phyloP scores from a whole-genome alignment of 371 early-diverging fungal genomes.

The Sporodiniella umbellata region DNA sequence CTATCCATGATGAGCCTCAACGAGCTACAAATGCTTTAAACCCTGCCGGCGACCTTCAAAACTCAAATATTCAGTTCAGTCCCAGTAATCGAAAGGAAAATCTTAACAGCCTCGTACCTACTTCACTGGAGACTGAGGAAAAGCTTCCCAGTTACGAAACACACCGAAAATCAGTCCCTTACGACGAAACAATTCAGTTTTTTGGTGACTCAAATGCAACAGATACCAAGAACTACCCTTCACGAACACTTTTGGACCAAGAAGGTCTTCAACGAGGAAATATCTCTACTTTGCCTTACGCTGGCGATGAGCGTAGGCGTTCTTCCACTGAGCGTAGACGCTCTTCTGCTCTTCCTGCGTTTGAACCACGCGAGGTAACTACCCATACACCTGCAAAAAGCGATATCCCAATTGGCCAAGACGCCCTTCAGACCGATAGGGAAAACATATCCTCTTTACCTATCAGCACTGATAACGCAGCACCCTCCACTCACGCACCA shows the following conservation, averaged over 20 bases:
- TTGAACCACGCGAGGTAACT: background rate
- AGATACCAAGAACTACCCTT: background rate
- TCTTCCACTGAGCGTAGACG: background rate
- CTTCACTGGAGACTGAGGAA: background rate
- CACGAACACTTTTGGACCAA: conserved; percentile 16
- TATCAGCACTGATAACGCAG: background rate
- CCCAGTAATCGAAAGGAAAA: no score
- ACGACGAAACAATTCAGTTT: conserved; percentile 8
- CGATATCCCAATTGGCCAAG: conserved; percentile 3
- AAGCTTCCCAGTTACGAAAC: background rate
- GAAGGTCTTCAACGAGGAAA: conserved; percentile 13
- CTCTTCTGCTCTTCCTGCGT: background rate
- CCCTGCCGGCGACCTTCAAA: conserved; percentile 3
- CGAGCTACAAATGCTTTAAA: conserved; percentile 3
- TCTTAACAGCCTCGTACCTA: no score
- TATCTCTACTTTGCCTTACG: conserved; percentile 14
- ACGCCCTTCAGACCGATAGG: background rate
- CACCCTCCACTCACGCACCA: background rate
- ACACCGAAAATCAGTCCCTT: background rate
- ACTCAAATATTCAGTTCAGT: background rate
- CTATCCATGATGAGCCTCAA: conserved; percentile 7
- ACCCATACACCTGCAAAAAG: background rate
- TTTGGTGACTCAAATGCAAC: conserved; percentile 20
- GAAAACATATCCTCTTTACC: background rate
- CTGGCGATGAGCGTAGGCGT: conserved; percentile 1